Conservation (phyloP, 306 rosid genomes). For the Cucumis melo region DNA sequence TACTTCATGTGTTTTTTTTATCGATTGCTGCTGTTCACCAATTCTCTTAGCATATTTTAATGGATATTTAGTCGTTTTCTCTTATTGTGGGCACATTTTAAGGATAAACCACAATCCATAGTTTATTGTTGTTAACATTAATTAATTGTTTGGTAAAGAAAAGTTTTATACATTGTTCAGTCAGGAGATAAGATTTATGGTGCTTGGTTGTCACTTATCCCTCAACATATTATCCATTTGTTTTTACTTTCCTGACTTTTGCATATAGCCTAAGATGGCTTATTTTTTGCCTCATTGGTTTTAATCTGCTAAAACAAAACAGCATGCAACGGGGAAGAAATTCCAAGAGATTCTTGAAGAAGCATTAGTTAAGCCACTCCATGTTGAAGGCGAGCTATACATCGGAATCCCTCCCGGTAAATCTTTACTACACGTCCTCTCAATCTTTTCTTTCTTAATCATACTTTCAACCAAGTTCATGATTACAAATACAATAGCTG, state of each 20-base stretch:
- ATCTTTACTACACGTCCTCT: conserved; percentile 4
- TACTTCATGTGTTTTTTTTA: neutral
- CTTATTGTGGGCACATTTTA: neutral
- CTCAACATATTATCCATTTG: neutral
- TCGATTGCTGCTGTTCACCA: neutral
- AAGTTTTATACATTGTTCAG: neutral
- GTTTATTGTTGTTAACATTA: neutral
- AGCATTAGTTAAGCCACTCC: conserved; percentile 68
- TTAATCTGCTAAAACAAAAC: conserved; percentile 26
- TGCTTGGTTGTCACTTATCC: neutral
- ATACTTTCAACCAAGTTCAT: neutral
- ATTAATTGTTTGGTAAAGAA: neutral
- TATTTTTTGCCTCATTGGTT: conserved; percentile 4
- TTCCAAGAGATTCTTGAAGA: conserved; percentile 92
- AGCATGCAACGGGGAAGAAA: conserved; percentile 86
- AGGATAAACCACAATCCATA: neutral
- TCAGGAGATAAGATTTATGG: neutral
- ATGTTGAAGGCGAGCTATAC: conserved; percentile 77
- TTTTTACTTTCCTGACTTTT: neutral
- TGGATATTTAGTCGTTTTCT: neutral
- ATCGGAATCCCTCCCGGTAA: conserved; percentile 97
- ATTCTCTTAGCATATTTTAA: neutral
- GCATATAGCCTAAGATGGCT: neutral
- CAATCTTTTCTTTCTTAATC: neutral
- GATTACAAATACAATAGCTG: neutral